Percentiles rank a stretch among this genome's conserved stretches.
These are phyloP conservation scores for Jacaranda mimosifolia DNA, from an alignment of 257 asterid genomes.

Conservation along the genomic window DNA sequence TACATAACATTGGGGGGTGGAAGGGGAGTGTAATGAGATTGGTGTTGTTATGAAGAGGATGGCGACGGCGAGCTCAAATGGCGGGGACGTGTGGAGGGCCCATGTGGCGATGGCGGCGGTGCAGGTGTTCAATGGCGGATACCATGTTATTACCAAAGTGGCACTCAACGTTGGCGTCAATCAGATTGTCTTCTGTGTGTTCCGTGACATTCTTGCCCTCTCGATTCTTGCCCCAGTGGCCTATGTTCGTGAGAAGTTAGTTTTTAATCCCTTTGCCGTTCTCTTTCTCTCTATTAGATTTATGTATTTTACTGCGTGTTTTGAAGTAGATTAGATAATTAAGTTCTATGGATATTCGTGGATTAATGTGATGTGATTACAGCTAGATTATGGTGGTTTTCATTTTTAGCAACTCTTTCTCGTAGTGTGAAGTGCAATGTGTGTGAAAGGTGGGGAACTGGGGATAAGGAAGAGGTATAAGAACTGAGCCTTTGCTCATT, in stretches of 20 bases:
- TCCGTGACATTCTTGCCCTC: conserved; percentile 82
- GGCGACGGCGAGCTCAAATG: conserved; percentile 49
- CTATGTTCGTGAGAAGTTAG: conserved; percentile 87
- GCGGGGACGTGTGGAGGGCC: conserved; percentile 74
- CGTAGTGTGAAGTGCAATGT: conserved; percentile 3
- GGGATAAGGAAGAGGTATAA: not conserved
- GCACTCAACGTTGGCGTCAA: conserved; percentile 94
- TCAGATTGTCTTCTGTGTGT: conserved; percentile 90
- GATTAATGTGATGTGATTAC: conserved; percentile 26
- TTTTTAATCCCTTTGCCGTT: not conserved
- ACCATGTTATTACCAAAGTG: conserved; percentile 90
- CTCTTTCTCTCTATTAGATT: not conserved
- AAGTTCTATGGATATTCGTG: conserved; percentile 22
- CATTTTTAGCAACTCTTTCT: not conserved
- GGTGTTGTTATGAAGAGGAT: conserved; percentile 43
- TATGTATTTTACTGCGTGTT: not conserved
- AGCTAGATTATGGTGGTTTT: conserved; percentile 23
- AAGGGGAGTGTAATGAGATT: conserved; percentile 33
- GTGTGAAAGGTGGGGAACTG: conserved; percentile 6
- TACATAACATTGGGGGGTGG: not conserved
- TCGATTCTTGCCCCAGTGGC: conserved; percentile 91
- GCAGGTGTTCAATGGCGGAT: conserved; percentile 80
- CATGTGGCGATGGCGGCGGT: conserved; percentile 87
- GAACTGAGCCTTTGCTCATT: conserved; percentile 28
- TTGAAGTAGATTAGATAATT: conserved; percentile 20